Percentiles rank a stretch among this genome's conserved stretches.
Conservation (phyloP, 2,329 filamentous ascomycete species). For the Rutstroemia sp. region DNA sequence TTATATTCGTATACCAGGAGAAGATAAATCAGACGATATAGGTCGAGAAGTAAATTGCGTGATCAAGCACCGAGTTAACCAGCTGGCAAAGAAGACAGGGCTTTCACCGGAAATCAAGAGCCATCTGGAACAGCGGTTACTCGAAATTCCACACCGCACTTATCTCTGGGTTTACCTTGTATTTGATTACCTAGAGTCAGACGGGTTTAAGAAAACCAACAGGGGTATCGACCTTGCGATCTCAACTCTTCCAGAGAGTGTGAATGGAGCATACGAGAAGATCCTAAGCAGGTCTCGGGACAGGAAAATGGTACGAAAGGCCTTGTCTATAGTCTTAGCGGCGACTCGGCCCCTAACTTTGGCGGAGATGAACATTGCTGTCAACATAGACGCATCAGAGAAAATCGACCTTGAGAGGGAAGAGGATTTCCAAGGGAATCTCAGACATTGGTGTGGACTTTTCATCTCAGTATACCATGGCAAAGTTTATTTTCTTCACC, state of each 20-base stretch:
- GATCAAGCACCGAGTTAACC: background rate
- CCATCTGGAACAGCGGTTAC: background rate
- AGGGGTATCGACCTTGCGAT: background rate
- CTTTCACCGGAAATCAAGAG: background rate
- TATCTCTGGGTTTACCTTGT: slow-evolving; percentile 11
- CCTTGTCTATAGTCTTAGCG: background rate
- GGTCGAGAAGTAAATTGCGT: slow-evolving; percentile 8
- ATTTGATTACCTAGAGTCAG: background rate
- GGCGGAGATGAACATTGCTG: background rate
- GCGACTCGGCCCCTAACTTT: background rate
- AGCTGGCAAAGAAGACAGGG: background rate
- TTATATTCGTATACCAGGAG: slow-evolving; percentile 1
- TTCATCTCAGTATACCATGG: slow-evolving; percentile 1
- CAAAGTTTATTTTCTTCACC: slow-evolving; percentile 11
- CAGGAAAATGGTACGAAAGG: background rate
- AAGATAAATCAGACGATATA: slow-evolving; percentile 2
- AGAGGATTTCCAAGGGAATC: background rate
- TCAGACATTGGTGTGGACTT: slow-evolving; percentile 4
- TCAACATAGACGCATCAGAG: background rate
- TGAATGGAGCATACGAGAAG: background rate
- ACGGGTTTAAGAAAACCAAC: background rate
- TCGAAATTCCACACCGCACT: background rate
- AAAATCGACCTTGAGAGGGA: background rate
- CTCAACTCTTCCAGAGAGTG: background rate
- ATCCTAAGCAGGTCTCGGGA: background rate